Conservation (phyloP, 768 basidiomycete species). For the Russula sp. region DNA sequence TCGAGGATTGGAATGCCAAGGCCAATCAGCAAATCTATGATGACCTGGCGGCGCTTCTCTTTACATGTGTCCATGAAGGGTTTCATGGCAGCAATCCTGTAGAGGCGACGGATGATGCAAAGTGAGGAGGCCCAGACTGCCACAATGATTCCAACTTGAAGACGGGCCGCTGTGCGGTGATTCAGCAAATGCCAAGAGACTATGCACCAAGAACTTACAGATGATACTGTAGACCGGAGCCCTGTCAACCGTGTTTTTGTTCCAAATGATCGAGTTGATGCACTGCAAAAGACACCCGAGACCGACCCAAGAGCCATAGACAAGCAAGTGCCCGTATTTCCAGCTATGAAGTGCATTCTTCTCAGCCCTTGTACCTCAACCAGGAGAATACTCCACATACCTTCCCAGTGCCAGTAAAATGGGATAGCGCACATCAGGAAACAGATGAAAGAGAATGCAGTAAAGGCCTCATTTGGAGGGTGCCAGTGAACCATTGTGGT, state of each 20-base stretch:
- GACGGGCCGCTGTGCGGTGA: constrained; percentile 31
- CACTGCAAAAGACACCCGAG: not conserved
- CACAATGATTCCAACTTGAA: constrained; percentile 30
- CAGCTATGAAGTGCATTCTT: constrained; percentile 21
- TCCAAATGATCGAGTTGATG: not conserved
- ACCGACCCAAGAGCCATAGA: constrained; percentile 59
- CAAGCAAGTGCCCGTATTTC: constrained; percentile 65
- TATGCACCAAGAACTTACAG: not conserved
- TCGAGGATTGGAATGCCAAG: constrained; percentile 10
- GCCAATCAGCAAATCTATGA: constrained; percentile 24
- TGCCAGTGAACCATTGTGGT: no score
- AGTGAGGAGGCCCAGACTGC: constrained; percentile 35
- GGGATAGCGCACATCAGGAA: constrained; percentile 44
- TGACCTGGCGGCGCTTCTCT: not conserved
- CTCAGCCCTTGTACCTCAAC: not conserved
- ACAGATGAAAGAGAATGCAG: constrained; percentile 37
- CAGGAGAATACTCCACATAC: constrained; percentile 9
- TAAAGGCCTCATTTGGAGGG: constrained; percentile 23
- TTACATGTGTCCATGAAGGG: constrained; percentile 16
- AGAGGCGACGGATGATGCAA: constrained; percentile 45
- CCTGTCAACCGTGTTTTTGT: not conserved
- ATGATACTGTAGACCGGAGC: not conserved
- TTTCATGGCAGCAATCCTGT: constrained; percentile 35
- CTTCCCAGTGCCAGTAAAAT: constrained; percentile 50
- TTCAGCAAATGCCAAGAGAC: not conserved